phyloP scores from a whole-genome alignment of 768 basidiomycete species.

The Pleurotus cornucopiae region DNA sequence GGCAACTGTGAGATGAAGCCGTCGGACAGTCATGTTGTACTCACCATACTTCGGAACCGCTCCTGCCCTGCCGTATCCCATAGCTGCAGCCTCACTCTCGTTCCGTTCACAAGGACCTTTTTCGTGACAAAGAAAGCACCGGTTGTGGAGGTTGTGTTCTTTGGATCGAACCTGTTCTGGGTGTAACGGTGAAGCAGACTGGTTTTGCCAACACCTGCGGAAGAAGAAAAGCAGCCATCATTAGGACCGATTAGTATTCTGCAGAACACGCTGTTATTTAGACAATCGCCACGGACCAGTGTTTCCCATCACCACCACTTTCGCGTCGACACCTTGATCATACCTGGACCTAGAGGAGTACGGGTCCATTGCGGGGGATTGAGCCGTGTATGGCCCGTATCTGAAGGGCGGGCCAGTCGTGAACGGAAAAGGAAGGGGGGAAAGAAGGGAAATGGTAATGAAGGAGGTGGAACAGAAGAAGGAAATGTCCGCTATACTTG shows the following conservation, averaged over 20 bases:
- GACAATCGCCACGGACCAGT: slow-evolving; percentile 27
- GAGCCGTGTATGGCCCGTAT: slow-evolving; percentile 40
- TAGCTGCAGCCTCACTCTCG: slow-evolving; percentile 81
- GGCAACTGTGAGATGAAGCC: no score
- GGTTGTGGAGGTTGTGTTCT: slow-evolving; percentile 86
- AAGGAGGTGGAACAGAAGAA: slow-evolving; percentile 26
- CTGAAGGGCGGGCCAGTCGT: slow-evolving; percentile 25
- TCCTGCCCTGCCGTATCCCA: slow-evolving; percentile 97
- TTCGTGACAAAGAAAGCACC: slow-evolving; percentile 94
- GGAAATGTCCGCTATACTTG: slow-evolving; percentile 22
- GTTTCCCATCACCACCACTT: slow-evolving; percentile 95
- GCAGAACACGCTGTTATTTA: not conserved
- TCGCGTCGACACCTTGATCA: slow-evolving; percentile 86
- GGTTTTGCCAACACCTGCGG: slow-evolving; percentile 85
- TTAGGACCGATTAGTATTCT: not conserved
- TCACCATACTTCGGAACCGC: slow-evolving; percentile 85
- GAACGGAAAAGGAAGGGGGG: slow-evolving; percentile 40
- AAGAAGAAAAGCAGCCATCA: not conserved
- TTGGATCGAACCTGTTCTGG: slow-evolving; percentile 84
- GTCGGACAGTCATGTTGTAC: slow-evolving; percentile 16
- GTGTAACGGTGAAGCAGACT: slow-evolving; percentile 88
- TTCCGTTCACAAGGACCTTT: slow-evolving; percentile 81
- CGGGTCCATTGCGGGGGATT: slow-evolving; percentile 56
- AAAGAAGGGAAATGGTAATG: slow-evolving; percentile 24
- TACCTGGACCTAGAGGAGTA: slow-evolving; percentile 59